Percentiles rank a stretch among this genome's conserved stretches.
Evolutionary conservation across 2,329 filamentous ascomycete genomes (phyloP).

Genomic region (Pseudogymnoascus sp.): DNA sequence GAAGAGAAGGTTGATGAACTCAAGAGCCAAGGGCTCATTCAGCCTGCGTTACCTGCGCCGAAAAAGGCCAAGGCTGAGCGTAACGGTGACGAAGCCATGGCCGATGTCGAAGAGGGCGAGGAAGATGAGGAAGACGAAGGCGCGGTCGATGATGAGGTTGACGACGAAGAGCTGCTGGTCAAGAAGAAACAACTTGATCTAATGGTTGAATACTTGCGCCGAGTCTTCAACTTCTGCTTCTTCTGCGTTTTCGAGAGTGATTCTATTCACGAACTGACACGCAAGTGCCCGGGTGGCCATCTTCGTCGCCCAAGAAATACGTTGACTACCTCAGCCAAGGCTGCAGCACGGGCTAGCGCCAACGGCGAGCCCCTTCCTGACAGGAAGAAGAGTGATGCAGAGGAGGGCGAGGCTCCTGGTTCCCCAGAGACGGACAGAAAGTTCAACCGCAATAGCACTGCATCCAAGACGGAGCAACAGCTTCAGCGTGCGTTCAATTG

Average conservation of each 20-base stretch:
- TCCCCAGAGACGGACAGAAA: conserved; percentile 65
- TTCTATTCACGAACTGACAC: conserved; percentile 87
- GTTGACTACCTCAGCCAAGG: conserved; percentile 72
- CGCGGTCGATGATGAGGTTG: conserved; percentile 65
- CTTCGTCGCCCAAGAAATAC: conserved; percentile 82
- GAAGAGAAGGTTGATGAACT: conserved; percentile 81
- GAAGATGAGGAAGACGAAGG: conserved; percentile 61
- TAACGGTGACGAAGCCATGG: conserved; percentile 53
- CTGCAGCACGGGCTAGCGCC: conserved; percentile 77
- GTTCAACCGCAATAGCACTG: conserved; percentile 48
- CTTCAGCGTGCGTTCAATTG: conserved; percentile 93
- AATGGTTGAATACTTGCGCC: conserved; percentile 88
- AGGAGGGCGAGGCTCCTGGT: conserved; percentile 55
- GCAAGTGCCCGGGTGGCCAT: conserved; percentile 96
- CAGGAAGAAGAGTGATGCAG: conserved; percentile 61
- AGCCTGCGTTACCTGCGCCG: conserved; percentile 49
- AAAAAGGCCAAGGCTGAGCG: conserved; percentile 50
- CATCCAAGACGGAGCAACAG: conserved; percentile 78
- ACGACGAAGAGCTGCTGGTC: conserved; percentile 78
- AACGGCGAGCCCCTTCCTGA: conserved; percentile 73
- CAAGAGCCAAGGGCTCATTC: conserved; percentile 64
- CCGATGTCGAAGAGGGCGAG: conserved; percentile 70
- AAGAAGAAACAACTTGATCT: conserved; percentile 98
- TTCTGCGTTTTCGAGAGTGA: conserved; percentile 99
- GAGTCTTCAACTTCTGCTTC: conserved; percentile 98